phyloP scores from a whole-genome alignment of 441 rosid species.

The Pelargonium myrrhifolium region DNA sequence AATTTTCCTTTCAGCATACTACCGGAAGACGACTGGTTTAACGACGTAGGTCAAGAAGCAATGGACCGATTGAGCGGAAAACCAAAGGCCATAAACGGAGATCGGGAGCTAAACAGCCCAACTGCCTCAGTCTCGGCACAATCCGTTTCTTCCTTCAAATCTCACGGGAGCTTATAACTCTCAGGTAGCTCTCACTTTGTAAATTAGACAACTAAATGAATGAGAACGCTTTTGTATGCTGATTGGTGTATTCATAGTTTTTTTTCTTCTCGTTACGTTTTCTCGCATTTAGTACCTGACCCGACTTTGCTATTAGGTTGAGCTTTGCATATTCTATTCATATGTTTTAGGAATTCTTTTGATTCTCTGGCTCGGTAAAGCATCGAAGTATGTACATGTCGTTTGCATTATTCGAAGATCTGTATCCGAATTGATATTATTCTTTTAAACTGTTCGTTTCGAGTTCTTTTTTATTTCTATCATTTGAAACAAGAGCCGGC shows the following conservation, averaged over 20 bases:
- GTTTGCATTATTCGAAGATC: constrained; percentile 9
- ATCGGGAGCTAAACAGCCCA: constrained; percentile 74
- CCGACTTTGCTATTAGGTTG: constrained; percentile 4
- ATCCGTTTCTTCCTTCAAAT: constrained; percentile 83
- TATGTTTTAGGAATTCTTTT: constrained; percentile 14
- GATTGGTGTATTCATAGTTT: no score
- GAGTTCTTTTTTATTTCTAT: no score
- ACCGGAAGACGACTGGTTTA: constrained; percentile 93
- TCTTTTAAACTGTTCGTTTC: constrained; percentile 14
- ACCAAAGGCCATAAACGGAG: constrained; percentile 70
- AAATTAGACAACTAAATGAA: no score
- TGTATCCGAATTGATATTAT: constrained; percentile 22
- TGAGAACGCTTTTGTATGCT: no score
- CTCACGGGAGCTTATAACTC: constrained; percentile 20
- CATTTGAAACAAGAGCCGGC: background rate
- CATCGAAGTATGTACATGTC: constrained; percentile 32
- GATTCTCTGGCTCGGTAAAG: constrained; percentile 2
- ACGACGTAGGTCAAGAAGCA: constrained; percentile 69
- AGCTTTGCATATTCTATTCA: constrained; percentile 17
- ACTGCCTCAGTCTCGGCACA: constrained; percentile 97
- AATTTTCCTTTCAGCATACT: constrained; percentile 44
- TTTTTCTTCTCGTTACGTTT: no score
- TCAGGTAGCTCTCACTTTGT: no score
- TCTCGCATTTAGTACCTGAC: constrained; percentile 5
- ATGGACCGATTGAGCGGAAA: constrained; percentile 83